Evolutionary conservation across 495 filamentous ascomycete species (phyloP), one percentile per base, ranked within the genome.

Genomic region (Cairneyella variabilis): DNA sequence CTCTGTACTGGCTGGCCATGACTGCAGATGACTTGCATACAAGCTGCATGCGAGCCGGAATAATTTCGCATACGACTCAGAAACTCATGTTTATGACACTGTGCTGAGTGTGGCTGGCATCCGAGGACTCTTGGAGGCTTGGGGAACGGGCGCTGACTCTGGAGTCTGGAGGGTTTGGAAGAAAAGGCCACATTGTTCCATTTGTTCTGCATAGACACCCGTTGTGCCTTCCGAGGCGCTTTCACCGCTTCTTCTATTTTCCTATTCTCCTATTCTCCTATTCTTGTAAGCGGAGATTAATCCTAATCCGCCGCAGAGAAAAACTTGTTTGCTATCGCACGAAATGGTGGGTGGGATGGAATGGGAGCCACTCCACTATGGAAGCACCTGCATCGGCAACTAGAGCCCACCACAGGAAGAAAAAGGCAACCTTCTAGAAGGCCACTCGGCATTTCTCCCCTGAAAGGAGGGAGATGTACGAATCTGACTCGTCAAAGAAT

Each of bases 1-100:
- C n/a, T 8, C 41, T 45, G 41, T 25, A 27, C 21, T 12, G 21
- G 8, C 21, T 11, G n/a, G 16, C 8, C 5, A 23, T 45, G 21
- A 26, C 41, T 45, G 41, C 41, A 49, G 46, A 49, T 49, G 46
- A 49, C 46, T 49, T 49, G 46, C 46, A 49, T 51, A 41, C 48
- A 22, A 51, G 27, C 17, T 49, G 47, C 47, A 32, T 14, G 28
- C 7, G 6, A 32, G 28, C 6, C 28, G 28, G 28, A 7, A 32
- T 14, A 32, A 14, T 32, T 7, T 32, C 7, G 28, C 28, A 32
- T 32, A n/a, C n/a, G n/a, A n/a, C n/a, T n/a, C n/a, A n/a, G n/a
- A n/a, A n/a, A n/a, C 28, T 32, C 28, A 32, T n/a, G 28, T 32
- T 7, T 32, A 14, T 32, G 14, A 32, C 14, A 32, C 28, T 14